Base-by-base conservation (phyloP, 345 rosid species). In the Carallia pectinifolia region DNA sequence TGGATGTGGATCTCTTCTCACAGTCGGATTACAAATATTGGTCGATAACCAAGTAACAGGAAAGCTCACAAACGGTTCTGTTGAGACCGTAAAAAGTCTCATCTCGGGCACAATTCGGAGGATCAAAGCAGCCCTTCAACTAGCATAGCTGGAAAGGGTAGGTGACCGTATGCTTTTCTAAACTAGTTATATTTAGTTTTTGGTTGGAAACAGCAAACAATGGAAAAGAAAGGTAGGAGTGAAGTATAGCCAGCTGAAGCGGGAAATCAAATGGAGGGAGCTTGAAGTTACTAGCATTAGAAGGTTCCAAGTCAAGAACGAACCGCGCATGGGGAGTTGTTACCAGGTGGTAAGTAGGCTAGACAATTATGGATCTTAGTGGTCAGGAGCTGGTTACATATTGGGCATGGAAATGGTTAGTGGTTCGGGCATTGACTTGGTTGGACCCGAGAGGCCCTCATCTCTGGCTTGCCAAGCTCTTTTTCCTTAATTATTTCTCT, bases 81-180 rank as follows among this genome's bases (percentile, higher is more conserved):
- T 88, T 2, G 83, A 84, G 65, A 88, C 92, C 1, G 84, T 86
- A 56, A 84, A 82, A 86, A 83, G 77, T 71, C 90, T 88, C 54
- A 80, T 88, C 23, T 72, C 90, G 23, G 74, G 88, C 81, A 84
- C 88, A 16, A 72, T 86, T 63, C 87, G 81, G 63, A 84, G 81
- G 80, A 88, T 86, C 88, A 86, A 76, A 76, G 78, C 83, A 2
- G 71, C 88, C 2, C 74, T 86, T 66, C 79, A 62, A 15, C 62
- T 72, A 59, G 53, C 74, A 52, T 76, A 68, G 64, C 48, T 36
- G 3, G 15, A 12, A 61, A 55, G 44, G 47, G 53, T 52, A 65
- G 23, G 30, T 37, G 27, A 19, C 17, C 7, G 8, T 19, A 6
- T 6, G n/a, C 29, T 53, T 2, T 31, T 58, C 65, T 67, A 53